Evolutionary conservation across 495 filamentous ascomycete species (phyloP), one percentile per base, ranked within the genome.

Genomic region (Extremus antarcticus): DNA sequence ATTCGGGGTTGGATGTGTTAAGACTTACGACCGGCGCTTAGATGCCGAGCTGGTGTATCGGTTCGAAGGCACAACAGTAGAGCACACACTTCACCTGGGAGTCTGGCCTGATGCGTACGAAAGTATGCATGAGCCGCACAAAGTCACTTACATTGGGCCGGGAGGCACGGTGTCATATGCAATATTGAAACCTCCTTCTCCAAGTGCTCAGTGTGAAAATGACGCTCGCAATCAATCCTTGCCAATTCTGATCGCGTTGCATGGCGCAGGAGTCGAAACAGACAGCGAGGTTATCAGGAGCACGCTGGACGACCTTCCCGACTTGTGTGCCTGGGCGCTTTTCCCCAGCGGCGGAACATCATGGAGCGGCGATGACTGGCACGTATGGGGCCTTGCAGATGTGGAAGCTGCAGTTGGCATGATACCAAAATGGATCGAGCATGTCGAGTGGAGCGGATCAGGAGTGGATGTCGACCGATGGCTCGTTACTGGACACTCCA

Each of bases 331-430:
- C 2, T 83, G 78, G 78, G 61, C 75, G 24, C 53, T 82, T n/a
- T 73, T 81, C 56, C 79, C 80, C 19, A 77, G 71, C 9, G 80
- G 80, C 35, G 75, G 77, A 19, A 83, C 79, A 21, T 67, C 78
- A 16, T 83, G 80, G 80, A 78, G 76, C 60, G 74, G 76, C 38
- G 79, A 83, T 64, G 80, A 83, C 62, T 83, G 80, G 80, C 80
- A 77, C 76, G 68, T 60, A 3, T 83, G 80, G 78, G 80, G 79
- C 0, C 73, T 75, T 58, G 68, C 74, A 20, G 80, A 83, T 66
- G 70, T 76, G 15, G 73, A 80, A 65, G 77, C 74, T 51, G 74
- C 76, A 10, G 65, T 81, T 9, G 57, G 62, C 21, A 70, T 72
- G 21, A 72, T 83, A 50, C 67, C 72, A 10, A 29, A 62, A 39